Base-by-base conservation (phyloP, 2,329 filamentous ascomycete species). In the Fusarium sulawesiense region DNA sequence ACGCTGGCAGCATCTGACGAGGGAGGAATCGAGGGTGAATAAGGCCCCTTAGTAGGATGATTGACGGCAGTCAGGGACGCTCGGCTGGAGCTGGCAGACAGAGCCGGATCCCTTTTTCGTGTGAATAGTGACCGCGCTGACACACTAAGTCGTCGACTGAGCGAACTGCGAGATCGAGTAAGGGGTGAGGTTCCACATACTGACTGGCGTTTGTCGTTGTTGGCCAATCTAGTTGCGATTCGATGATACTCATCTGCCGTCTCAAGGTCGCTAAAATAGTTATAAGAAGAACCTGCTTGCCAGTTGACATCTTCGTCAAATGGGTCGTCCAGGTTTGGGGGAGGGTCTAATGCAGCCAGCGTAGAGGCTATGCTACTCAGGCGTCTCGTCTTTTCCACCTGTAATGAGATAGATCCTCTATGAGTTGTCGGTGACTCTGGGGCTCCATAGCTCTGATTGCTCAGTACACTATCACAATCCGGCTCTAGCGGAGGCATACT, bases 221-320 rank as follows among this genome's bases (percentile, higher is more conserved):
- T 70, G 20, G 79, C 79, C 27, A 81, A 70, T 53, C 76, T 74
- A 20, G 73, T 73, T 18, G 79, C 73, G 50, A 81, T 76, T 11
- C 74, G 74, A 58, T 81, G 79, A 32, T 81, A 81, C 44, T 80
- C 79, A 45, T 75, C 76, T 4, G 78, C 75, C 7, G 75, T 74
- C 50, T 75, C 75, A 21, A 64, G 66, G 56, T 80, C 78, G 51
- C 71, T 76, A 21, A 78, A 77, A 42, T 78, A 74, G 46, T 68
- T 74, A 51, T 75, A 71, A 16, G 60, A 70, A 23, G 50, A 58
- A 25, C 67, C 65, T 21, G 57, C 53, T 10, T 59, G 72, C 68
- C 66, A 72, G 42, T 57, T 45, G 12, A 34, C 42, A 32, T 66
- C 66, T 32, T 68, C 63, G 18, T 67, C 58, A 18, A 74, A 64